Evolutionary conservation across 805 yeast species (phyloP).

Genomic region (Suhomyces sp.): DNA sequence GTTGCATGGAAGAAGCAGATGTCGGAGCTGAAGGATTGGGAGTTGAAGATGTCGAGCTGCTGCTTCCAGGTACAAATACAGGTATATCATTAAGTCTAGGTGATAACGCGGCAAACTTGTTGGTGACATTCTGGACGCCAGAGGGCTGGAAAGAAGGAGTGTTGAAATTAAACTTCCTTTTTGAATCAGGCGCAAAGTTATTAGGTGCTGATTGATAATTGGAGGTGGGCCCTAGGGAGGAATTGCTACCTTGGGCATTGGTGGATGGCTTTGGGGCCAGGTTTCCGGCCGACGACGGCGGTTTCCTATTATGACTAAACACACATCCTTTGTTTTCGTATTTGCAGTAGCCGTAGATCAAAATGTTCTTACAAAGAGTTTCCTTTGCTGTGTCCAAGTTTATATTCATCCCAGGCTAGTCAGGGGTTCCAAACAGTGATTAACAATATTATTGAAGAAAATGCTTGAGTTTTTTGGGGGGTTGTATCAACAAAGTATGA

Average conservation of each 20-base stretch:
- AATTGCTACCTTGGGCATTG: slow-evolving; percentile 15
- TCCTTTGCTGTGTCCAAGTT: slow-evolving; percentile 62
- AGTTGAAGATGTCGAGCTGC: neutral
- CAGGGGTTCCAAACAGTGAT: neutral
- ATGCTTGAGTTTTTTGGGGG: neutral
- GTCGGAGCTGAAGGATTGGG: neutral
- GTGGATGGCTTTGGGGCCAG: neutral
- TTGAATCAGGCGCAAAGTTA: slow-evolving; percentile 17
- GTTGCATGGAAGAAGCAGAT: neutral
- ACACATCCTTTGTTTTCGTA: slow-evolving; percentile 86
- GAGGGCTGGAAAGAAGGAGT: slow-evolving; percentile 46
- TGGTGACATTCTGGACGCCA: slow-evolving; percentile 23
- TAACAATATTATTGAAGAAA: neutral
- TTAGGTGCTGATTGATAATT: slow-evolving; percentile 5
- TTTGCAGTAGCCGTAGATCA: slow-evolving; percentile 85
- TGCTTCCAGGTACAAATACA: slow-evolving; percentile 41
- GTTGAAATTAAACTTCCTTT: slow-evolving; percentile 36
- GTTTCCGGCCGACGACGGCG: neutral
- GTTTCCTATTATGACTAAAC: slow-evolving; percentile 59
- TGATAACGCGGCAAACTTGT: slow-evolving; percentile 45
- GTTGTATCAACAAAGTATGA: neutral
- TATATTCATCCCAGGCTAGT: slow-evolving; percentile 22
- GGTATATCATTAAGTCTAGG: slow-evolving; percentile 49
- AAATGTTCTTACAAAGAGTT: slow-evolving; percentile 78
- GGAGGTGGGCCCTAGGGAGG: slow-evolving; percentile 50